Evolutionary conservation across 129 eudicot genomes (phyloP), one percentile per base, ranked within the genome.

Genomic region (Solidago caesia): DNA sequence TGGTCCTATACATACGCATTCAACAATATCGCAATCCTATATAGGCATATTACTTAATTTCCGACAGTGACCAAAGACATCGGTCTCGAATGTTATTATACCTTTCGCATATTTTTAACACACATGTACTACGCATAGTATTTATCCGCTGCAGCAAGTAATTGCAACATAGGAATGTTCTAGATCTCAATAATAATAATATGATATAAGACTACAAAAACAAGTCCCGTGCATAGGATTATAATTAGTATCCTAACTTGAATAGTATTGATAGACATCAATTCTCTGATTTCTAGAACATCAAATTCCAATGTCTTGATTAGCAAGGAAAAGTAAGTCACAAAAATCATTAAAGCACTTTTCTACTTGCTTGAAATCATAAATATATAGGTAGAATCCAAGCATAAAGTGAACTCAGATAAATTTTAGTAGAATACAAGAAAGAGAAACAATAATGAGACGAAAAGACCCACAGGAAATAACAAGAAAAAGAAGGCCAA

Each of bases 341-440:
- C 95, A 84, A 88, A 96, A 92, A 70, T 92, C 98, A 42, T 92
- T 92, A 80, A 86, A 83, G 78, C 98, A 92, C 60, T 92, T 80
- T 68, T 92, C 90, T 48, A 96, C 96, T 88, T 90, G 84, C 77
- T 83, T 81, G 80, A 86, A 86, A 81, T 92, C 96, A 71, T 90
- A 85, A 45, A 89, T 92, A 59, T 83, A 88, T 44, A 92, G 96
- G 81, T 90, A 88, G 21, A 21, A 21, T 21, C 21, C 0, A 21
- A 21, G 21, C 21, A 21, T 21, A 21, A 21, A 21, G 21, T 21
- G 21, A 21, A 21, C 21, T 21, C 21, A 0, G 21, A 21, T 21
- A 21, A 21, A 21, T 21, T 21, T 0, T 21, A 21, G 21, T 21
- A 21, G 21, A 21, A 21, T 21, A 21, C 21, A 21, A 21, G 21